Base-by-base conservation (phyloP, 1,284 basidiomycete genomes). In the Cryptococcus sp. region DNA sequence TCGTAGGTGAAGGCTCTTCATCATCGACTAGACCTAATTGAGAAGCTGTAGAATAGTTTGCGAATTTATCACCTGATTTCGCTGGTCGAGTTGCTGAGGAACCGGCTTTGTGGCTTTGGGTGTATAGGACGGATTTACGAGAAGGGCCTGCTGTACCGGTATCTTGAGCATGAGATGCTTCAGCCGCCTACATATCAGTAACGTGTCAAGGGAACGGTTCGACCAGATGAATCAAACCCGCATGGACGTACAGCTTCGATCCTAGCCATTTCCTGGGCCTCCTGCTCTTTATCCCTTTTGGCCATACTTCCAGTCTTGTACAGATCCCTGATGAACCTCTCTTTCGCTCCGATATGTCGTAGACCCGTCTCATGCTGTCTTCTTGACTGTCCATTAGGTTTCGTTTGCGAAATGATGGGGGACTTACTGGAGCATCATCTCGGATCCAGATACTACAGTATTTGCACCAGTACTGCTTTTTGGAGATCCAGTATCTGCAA, bases 251-350 rank as follows among this genome's bases (percentile, higher is more conserved):
- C 91, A 76, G 81, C 82, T 62, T 97, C 89, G 54, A 98, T 86
- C 51, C 84, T 78, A 13, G 80, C 85, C 81, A 98, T 89, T 69
- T 96, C 89, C 56, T 84, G 78, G 62, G 83, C 86, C 76, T 93
- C 91, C 65, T 91, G 86, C 50, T 87, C 88, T 45, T 81, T 80
- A 61, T 96, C 92, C 72, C 86, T 84, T 77, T 89, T 88, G 50
- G 84, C 83, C 76, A 86, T 85, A 76, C 92, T 89, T 4, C 91
- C 87, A n/a, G 84, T 78, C 78, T 94, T 94, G 81, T 98, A 98
- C 25, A 98, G 81, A 40, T 87, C 84, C 40, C 90, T 81, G 49
- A 98, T 88, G 73, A 87, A 94, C 9, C 92, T 82, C 68, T 97
- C 92, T 56, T 89, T 85, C 72, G 90, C 96, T 45, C 91, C 91